A percentile compares a stretch with the other conserved stretches of the same genome.
Evolutionary conservation across 192 early-diverging fungal species (phyloP).

Genomic region (Dissophora ornata): DNA sequence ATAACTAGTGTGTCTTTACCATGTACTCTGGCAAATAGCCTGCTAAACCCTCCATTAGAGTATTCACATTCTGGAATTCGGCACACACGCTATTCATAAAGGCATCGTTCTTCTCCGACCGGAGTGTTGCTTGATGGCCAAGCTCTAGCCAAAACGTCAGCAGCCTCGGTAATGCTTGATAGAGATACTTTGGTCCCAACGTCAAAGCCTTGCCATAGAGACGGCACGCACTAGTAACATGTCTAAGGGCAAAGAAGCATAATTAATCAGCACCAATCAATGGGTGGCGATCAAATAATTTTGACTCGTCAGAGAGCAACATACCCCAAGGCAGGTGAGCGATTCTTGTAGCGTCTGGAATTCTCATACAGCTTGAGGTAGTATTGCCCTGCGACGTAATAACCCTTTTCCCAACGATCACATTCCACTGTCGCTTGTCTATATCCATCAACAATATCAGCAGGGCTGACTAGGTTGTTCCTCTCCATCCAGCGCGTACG

Average conservation of each 20-base stretch:
- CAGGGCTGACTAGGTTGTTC: slow-evolving; percentile 51
- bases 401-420: slow-evolving; percentile 75
- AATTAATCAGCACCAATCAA: neutral
- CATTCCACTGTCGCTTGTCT: slow-evolving; percentile 23
- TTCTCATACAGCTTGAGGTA: slow-evolving; percentile 65
- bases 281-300: neutral
- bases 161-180: slow-evolving; percentile 85
- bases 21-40: slow-evolving; percentile 52
- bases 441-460: slow-evolving; percentile 59
- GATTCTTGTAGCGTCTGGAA: slow-evolving; percentile 18
- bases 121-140: slow-evolving; percentile 51
- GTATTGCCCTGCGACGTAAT: slow-evolving; percentile 71
- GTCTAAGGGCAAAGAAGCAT: slow-evolving; percentile 10
- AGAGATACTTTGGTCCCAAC: slow-evolving; percentile 81
- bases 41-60: slow-evolving; percentile 25
- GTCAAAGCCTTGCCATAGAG: slow-evolving; percentile 62
- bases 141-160: slow-evolving; percentile 89
- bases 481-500: slow-evolving; percentile 69
- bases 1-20: slow-evolving; percentile 12
- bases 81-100: neutral
- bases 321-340: slow-evolving; percentile 9
- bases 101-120: slow-evolving; percentile 6
- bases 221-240: slow-evolving; percentile 19
- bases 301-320: neutral
- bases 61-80: slow-evolving; percentile 30